Base-by-base conservation (phyloP, 805 yeast species). In the Zygosaccharomyces pseudorouxii region DNA sequence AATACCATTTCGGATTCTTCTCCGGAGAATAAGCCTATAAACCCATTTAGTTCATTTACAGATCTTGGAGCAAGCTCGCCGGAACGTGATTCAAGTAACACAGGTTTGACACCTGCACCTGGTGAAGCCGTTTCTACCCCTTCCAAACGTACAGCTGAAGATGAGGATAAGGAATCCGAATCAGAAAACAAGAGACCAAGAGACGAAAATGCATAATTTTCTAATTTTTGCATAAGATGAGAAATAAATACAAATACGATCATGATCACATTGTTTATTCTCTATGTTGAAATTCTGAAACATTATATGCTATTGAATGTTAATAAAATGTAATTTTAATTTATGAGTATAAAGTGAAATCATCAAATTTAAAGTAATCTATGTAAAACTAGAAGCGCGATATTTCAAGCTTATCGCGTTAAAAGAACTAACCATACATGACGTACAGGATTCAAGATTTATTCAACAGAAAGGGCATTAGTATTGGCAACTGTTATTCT, bases 81-180 rank as follows among this genome's bases (percentile, higher is more conserved):
- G 12, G 44, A 41, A 33, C 36, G 25, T 28, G 19, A 29, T 5
- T 29, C 44, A 25, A 39, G 43, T 27, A 39, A 41, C 4, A 29
- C 36, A 11, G 36, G 28, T 23, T 22, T 38, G 44, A 28, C 27
- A 38, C 42, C 40, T 10, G 30, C 20, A 14, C 36, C 49, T n/a
- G 35, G 25, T 22, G 30, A 40, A 12, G 30, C 7, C 29, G 35
- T 33, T 14, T 20, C 40, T 8, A 37, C 51, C 12, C 45, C 47
- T 14, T 41, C 43, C 14, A 56, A 56, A 42, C 45, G 60, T 5
- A 30, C 55, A n/a, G 49, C 50, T 3, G 55, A 53, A 19, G 40
- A 37, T 14, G 50, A 43, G 9, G 46, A 12, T 5, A 41, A 45
- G 14, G 47, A 48, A 14, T 50, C 16, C 1, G 14, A 38, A 14